phyloP scores from a whole-genome alignment of 768 basidiomycete genomes.

The Punctularia strigosozonata region DNA sequence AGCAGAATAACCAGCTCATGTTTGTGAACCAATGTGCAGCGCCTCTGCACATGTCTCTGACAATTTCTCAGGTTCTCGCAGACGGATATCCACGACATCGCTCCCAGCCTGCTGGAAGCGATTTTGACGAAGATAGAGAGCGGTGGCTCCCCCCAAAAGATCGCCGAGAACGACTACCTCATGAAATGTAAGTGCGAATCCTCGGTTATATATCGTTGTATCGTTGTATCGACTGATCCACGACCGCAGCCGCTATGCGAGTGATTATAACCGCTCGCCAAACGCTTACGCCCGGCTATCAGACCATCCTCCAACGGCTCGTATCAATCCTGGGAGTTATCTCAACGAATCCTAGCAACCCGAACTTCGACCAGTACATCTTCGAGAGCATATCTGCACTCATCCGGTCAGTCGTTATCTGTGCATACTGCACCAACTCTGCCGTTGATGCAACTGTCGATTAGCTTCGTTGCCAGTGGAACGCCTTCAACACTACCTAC shows the following conservation, averaged over 20 bases:
- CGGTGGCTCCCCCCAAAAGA: slow-evolving; percentile 75
- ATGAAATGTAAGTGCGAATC: slow-evolving; percentile 72
- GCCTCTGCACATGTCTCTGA: background rate
- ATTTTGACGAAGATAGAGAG: slow-evolving; percentile 72
- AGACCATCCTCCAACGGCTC: slow-evolving; percentile 56
- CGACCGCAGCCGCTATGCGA: slow-evolving; percentile 75
- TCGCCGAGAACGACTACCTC: slow-evolving; percentile 93
- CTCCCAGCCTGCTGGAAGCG: slow-evolving; percentile 57
- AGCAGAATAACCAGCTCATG: slow-evolving; percentile 64
- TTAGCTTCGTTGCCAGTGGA: slow-evolving; percentile 71
- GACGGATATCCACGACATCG: slow-evolving; percentile 76
- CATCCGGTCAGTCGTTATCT: slow-evolving; percentile 60
- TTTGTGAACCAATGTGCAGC: too few species aligned
- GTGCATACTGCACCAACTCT: too few species aligned
- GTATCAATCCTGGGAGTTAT: slow-evolving; percentile 79
- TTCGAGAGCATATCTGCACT: slow-evolving; percentile 95
- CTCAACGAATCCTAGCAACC: slow-evolving; percentile 94
- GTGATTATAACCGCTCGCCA: slow-evolving; percentile 85
- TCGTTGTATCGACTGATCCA: background rate
- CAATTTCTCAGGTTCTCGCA: slow-evolving; percentile 58
- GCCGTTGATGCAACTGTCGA: background rate
- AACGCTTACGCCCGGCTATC: slow-evolving; percentile 56
- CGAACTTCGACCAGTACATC: slow-evolving; percentile 93
- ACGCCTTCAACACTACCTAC: slow-evolving; percentile 51
- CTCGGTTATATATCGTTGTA: background rate